Evolutionary conservation across 129 eudicot genomes (phyloP), one percentile per base, ranked within the genome.

Genomic region (Helianthus tuberosus): DNA sequence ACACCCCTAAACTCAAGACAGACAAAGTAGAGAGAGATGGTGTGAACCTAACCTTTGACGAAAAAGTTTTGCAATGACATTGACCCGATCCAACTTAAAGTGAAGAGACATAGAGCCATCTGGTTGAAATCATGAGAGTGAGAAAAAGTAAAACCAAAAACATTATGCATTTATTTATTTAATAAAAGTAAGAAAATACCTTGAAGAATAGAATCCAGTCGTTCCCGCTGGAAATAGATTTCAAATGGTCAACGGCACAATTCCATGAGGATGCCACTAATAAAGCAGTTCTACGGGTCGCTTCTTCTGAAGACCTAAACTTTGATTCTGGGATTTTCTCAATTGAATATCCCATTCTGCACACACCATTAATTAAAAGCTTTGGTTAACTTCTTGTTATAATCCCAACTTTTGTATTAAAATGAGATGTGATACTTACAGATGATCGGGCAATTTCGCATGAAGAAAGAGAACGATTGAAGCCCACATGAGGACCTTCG

Each of bases 241-340:
- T 86, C 64, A 88, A 76, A 80, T 79, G 54, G 78, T 75, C 70
- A 41, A 84, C 75, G 36, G 84, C 83, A 70, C 81, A 74, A 75
- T 88, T 91, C 97, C 95, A 91, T 10, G 74, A 67, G 20, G 91
- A 82, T 43, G 79, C 84, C 64, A 79, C 64, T 58, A 84, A 84
- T 67, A 71, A 78, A 70, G 96, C 96, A 81, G 85, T 76, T 69
- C 74, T 78, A 11, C 77, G 88, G 14, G 89, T 84, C 71, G 69
- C 72, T 53, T 87, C 95, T 86, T 88, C 92, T 32, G 97, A 81
- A 51, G 72, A 72, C 68, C 75, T 68, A 81, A 91, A 88, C 63
- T 81, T 88, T 44, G 96, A 88, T 72, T 86, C 96, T 0, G 90
- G 92, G 71, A 91, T 74, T 68, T 86, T 88, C 71, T 85, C 93